Evolutionary conservation across 2,329 filamentous ascomycete species (phyloP), one percentile per base, ranked within the genome.

Genomic region (Xylariomycetidae sp.): DNA sequence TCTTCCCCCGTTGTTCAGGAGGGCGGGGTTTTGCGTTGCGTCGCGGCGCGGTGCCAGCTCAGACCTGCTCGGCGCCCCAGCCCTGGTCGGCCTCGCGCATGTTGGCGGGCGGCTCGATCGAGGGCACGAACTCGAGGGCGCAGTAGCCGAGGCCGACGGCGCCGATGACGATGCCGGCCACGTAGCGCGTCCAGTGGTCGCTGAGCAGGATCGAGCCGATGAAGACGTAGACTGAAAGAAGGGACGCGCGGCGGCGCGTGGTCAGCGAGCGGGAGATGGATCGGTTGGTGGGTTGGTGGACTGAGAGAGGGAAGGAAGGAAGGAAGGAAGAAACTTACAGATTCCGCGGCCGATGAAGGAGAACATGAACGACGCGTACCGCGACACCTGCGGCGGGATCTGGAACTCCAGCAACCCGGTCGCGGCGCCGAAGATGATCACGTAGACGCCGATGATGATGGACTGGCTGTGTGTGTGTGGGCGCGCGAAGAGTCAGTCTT

Each of bases 211-310:
- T 82, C 48, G 78, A 84, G 47, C 90, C 92, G 53, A 95, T 72
- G 64, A 98, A 96, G 64, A 96, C 76, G 74, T 98, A 98, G 71
- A 98, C 89, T 95, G 19, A n/a, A n/a, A n/a, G n/a, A n/a, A n/a
- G n/a, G n/a, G n/a, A n/a, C 40, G n/a, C 13, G 26, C 13, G 20
- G 24, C 17, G 9, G 9, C 6, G 9, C 17, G 17, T 10, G 14
- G 9, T 25, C 29, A 24, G 31, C 20, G n/a, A n/a, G n/a, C n/a
- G n/a, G n/a, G n/a, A n/a, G n/a, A n/a, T n/a, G n/a, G n/a, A n/a
- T n/a, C n/a, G n/a, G n/a, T n/a, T n/a, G n/a, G 17, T 29, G 29
- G 23, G 41, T 31, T 43, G 37, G 22, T 22, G 3, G 19, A 17
- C 25, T 10, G 7, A 3, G 5, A 10, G 14, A 15, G 4, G 26